Evolutionary conservation across 305 asterid species (phyloP).

Genomic region (Fraxinus paxiana): DNA sequence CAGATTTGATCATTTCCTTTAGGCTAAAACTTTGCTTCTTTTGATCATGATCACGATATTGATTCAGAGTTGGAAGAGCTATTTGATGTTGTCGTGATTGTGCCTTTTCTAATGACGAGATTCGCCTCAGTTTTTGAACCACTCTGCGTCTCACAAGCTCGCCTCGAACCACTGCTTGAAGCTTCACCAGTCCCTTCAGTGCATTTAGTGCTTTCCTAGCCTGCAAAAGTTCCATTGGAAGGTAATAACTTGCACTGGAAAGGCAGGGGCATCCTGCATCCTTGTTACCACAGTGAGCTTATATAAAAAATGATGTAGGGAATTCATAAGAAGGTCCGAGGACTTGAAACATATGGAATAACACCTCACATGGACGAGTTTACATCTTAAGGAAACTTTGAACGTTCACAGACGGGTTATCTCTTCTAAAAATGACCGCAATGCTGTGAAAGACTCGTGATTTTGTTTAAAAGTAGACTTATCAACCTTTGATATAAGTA

Average conservation of each 20-base stretch:
- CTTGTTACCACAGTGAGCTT: neutral
- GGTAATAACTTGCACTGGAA: neutral
- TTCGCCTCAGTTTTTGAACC: conserved; percentile 23
- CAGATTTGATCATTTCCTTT: conserved; percentile 35
- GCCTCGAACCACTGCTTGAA: conserved; percentile 82
- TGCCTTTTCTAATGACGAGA: conserved; percentile 25
- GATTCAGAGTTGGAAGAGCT: conserved; percentile 41
- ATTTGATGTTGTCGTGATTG: conserved; percentile 30
- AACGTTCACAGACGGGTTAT: neutral
- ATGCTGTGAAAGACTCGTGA: neutral
- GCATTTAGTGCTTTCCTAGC: conserved; percentile 81
- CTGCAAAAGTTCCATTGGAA: conserved; percentile 33
- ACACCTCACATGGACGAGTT: neutral
- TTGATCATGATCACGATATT: conserved; percentile 38
- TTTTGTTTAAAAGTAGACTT: neutral
- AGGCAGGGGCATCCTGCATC: neutral
- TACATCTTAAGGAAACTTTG: neutral
- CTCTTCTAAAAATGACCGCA: neutral
- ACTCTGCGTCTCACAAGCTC: conserved; percentile 57
- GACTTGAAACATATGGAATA: neutral
- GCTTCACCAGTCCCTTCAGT: conserved; percentile 68
- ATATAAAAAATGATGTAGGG: neutral
- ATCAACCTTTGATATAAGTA: neutral
- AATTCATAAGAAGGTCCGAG: neutral
- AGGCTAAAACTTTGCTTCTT: conserved; percentile 38